Base-by-base conservation (phyloP, 768 basidiomycete genomes). In the Lactarius trivialis region DNA sequence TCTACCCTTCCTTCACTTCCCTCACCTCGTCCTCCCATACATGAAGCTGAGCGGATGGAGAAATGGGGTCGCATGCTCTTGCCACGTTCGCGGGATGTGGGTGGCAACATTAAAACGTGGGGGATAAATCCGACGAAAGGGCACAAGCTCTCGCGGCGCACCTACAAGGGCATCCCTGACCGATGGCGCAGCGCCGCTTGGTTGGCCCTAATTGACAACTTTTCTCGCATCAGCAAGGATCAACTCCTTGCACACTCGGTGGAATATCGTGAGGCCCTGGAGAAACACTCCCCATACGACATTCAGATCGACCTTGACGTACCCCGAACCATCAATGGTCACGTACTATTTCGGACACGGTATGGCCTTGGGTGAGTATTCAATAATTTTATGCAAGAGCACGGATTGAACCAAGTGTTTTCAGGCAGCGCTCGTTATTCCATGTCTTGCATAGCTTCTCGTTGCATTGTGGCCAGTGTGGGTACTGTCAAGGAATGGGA, bases 401-500 rank as follows among this genome's bases (percentile, higher is more conserved):
- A 41, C 32, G n/a, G 52, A 24, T 28, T 51, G 36, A 55, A 32
- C 34, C 45, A n/a, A 26, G 7, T 21, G 24, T 19, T 32, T 15
- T 32, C 68, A 93, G 93, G 8, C 96, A 99, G 82, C 87, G 96
- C 12, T 90, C 91, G 4, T 78, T 99, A 12, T 98, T 98, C 74
- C 93, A 93, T 71, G 93, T 97, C 60, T 80, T 98, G 30, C 97
- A 98, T 73, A 84, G 84, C 55, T 94, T 97, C 72, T 95, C 93
- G 1, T 79, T 95, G 21, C 78, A 79, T n/a, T 98, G 96, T 74
- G 73, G 78, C 19, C 77, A 81, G 12, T 98, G 97, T 65, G 96
- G 96, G 17, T 99, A 99, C 72, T 94, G 95, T 43, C 97, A 99
- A 76, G 97, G 97, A 63, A 99, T 99, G 97, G 95, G 97, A 2